These are phyloP conservation scores for Catenaria anguillulae DNA, from an alignment of 371 early-diverging fungal genomes.

Conservation along the genomic window DNA sequence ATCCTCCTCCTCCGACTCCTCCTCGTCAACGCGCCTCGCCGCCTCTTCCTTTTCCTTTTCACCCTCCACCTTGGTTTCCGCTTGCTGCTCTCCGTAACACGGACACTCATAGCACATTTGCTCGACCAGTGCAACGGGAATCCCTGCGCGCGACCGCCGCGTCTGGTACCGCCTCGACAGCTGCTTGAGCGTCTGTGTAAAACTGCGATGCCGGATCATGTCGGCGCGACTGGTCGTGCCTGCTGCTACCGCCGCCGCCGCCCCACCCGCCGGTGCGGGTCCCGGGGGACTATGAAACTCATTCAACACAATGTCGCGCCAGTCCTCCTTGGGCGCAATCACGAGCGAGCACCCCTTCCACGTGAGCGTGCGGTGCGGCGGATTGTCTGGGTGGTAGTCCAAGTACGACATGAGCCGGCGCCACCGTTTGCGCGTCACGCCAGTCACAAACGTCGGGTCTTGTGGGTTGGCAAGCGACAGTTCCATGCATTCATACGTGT, in stretches of 20 bases:
- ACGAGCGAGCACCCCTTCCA: neutral
- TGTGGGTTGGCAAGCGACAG: neutral
- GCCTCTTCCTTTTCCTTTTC: no score
- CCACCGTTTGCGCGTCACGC: slow-evolving; percentile 1
- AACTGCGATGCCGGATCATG: neutral
- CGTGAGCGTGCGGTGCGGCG: neutral
- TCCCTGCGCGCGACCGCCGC: neutral
- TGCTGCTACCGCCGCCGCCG: no score
- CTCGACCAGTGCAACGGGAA: neutral
- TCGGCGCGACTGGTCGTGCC: no score
- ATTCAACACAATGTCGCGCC: neutral
- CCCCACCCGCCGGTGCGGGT: neutral
- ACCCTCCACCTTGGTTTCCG: no score
- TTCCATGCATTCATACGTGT: neutral
- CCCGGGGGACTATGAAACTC: neutral
- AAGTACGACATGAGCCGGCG: neutral
- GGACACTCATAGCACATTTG: neutral
- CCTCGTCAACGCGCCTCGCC: no score
- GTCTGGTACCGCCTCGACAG: neutral
- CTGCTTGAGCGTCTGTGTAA: neutral
- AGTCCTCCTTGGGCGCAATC: neutral
- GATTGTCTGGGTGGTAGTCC: neutral
- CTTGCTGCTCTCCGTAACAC: neutral
- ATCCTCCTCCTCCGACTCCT: no score
- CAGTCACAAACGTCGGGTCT: neutral